These are phyloP conservation scores for Thelephora aurantiotincta DNA, from an alignment of 768 basidiomycete genomes.

Conservation along the genomic window DNA sequence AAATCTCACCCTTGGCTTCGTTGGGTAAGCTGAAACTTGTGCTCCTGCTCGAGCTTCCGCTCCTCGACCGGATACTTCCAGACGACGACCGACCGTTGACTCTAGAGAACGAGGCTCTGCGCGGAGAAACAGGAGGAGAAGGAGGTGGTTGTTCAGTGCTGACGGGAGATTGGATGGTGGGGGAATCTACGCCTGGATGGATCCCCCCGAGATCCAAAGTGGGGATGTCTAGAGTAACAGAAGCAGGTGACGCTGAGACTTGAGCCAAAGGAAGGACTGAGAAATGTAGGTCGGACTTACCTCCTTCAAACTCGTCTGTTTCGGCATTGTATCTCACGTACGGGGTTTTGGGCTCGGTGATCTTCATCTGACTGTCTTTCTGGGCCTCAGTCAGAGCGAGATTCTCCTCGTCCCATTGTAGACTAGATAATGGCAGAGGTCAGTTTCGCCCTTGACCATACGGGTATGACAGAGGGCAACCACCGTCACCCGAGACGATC, in stretches of 20 bases:
- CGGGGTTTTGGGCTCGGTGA: slow-evolving; percentile 94
- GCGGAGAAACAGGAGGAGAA: slow-evolving; percentile 54
- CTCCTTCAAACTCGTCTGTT: slow-evolving; percentile 74
- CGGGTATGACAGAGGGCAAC: neutral
- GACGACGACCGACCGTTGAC: slow-evolving; percentile 31
- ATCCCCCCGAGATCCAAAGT: slow-evolving; percentile 46
- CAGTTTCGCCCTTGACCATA: neutral
- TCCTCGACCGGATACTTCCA: slow-evolving; percentile 43
- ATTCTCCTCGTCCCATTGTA: slow-evolving; percentile 95
- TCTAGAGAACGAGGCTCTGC: slow-evolving; percentile 59
- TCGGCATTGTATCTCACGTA: slow-evolving; percentile 86
- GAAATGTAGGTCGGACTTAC: slow-evolving; percentile 25
- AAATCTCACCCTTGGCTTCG: slow-evolving; percentile 49
- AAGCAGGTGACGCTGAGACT: neutral
- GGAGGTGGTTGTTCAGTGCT: slow-evolving; percentile 32
- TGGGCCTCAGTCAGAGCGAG: slow-evolving; percentile 83
- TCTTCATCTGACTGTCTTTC: slow-evolving; percentile 97
- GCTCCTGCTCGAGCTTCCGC: slow-evolving; percentile 57
- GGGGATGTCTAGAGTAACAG: slow-evolving; percentile 55
- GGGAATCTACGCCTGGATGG: slow-evolving; percentile 23
- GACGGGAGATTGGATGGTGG: slow-evolving; percentile 33
- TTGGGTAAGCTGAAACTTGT: slow-evolving; percentile 73
- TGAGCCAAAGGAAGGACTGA: neutral
- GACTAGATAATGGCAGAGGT: slow-evolving; percentile 22
- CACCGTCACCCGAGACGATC: slow-evolving; percentile 1